Base-by-base conservation (phyloP, 2,329 filamentous ascomycete genomes). In the Fusarium compactum region DNA sequence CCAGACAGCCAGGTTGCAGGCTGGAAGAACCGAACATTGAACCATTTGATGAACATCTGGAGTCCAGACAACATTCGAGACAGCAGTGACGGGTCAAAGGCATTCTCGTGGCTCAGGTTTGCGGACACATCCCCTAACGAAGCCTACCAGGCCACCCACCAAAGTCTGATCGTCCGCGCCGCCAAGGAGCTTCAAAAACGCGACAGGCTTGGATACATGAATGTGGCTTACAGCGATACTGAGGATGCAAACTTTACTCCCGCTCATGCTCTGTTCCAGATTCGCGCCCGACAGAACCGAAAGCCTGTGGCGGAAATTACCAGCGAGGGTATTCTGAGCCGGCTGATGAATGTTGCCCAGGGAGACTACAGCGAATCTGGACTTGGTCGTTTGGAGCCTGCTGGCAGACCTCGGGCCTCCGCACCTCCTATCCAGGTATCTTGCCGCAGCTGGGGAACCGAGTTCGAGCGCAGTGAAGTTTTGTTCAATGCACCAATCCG, bases 101-200 rank as follows among this genome's bases (percentile, higher is more conserved):
- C 90, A 3, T 98, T 98, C 80, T 95, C 95, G 0, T 99, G 94
- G 90, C 85, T 98, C 63, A 90, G 94, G 7, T 97, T 99, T 75
- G 89, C 92, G 6, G 93, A 97, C 74, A 84, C 87, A 1, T 96
- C 94, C 16, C 84, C 90, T 3, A 85, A 86, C 12, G 95, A 98
- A 68, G 90, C 89, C 3, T 92, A 91, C 62, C 85, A 86, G 58
- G 87, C 90, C 32, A 91, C 92, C 6, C 91, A 90, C 72, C 85
- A 86, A 56, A 90, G 91, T 64, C 72, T 97, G 3, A 93, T 97
- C 73, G 85, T 92, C 57, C 92, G 95, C 41, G 92, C 93, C 6
- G 82, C 91, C 3, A 86, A 89, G 53, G 84, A 91, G 50, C 78
- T 85, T 6, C 78, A 81, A 59, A 86, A 85, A 76, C 81, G 82